Conservation (phyloP, 2,329 filamentous ascomycete species). For the Trichoderma koningiopsis region DNA sequence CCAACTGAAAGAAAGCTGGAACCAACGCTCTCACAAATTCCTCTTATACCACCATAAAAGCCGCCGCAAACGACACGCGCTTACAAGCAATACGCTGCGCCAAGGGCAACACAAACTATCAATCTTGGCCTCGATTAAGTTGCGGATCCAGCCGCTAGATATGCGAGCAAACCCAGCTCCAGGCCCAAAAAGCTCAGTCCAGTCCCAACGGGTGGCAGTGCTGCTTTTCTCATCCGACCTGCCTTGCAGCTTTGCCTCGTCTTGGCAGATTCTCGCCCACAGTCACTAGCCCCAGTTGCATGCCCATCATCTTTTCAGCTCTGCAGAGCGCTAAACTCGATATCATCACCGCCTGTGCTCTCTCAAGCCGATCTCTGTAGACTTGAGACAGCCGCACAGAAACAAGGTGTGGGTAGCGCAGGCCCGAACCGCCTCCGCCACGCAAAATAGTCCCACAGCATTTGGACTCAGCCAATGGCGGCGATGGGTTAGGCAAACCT, state of each 20-base stretch:
- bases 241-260: neutral
- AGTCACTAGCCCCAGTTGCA: neutral
- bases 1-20: neutral
- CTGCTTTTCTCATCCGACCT: neutral
- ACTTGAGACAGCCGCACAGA: slow-evolving; percentile 6
- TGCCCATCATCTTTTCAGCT: slow-evolving; percentile 2
- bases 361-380: neutral
- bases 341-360: neutral
- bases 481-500: neutral
- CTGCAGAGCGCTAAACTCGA: neutral
- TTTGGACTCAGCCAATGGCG: slow-evolving; percentile 3
- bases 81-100: neutral
- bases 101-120: neutral
- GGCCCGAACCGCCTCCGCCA: slow-evolving; percentile 22
- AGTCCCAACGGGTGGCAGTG: neutral
- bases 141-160: slow-evolving; percentile 23
- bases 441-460: neutral
- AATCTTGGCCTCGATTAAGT: slow-evolving; percentile 8
- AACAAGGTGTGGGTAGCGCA: neutral
- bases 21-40: neutral
- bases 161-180: slow-evolving; percentile 5
- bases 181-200: neutral
- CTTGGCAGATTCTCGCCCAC: neutral
- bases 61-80: neutral
- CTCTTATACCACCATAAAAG: neutral